Percentiles rank a stretch among this genome's conserved stretches.
These are phyloP conservation scores for Annona squamosa DNA, from an alignment of 164 flowering plant species.

Conservation along the genomic window DNA sequence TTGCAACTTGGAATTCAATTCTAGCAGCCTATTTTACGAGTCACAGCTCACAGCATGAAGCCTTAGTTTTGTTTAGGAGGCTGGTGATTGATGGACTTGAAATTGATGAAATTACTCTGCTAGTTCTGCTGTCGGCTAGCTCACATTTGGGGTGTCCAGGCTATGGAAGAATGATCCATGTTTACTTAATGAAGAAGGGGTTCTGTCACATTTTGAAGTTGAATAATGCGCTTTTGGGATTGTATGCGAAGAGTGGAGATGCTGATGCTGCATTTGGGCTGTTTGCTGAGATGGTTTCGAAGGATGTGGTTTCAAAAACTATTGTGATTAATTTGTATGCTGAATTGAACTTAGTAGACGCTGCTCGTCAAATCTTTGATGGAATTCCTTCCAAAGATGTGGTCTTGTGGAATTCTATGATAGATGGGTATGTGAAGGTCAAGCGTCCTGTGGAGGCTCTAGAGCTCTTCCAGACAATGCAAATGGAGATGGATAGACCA, in stretches of 20 bases:
- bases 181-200: constrained; percentile 14
- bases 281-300: constrained; percentile 19
- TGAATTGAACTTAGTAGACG: constrained; percentile 19
- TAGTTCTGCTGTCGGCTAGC: constrained; percentile 17
- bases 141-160: constrained; percentile 2
- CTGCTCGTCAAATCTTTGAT: constrained; percentile 24
- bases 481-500: constrained; percentile 11
- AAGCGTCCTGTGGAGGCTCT: constrained; percentile 18
- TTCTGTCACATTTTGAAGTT: constrained; percentile 8
- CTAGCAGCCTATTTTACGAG: constrained; percentile 6
- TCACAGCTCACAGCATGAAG: constrained; percentile 5
- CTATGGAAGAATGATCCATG: constrained; percentile 16
- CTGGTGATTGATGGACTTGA: constrained; percentile 15
- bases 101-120: constrained; percentile 16
- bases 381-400: constrained; percentile 18
- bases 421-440: constrained; percentile 22
- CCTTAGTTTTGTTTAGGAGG: constrained; percentile 13
- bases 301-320: constrained; percentile 41
- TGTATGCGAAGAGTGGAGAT: constrained; percentile 19
- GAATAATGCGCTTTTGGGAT: constrained; percentile 19
- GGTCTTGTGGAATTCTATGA: constrained; percentile 28
- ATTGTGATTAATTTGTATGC: constrained; percentile 33
- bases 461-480: constrained; percentile 22
- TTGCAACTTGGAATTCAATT: constrained; percentile 28
- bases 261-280: constrained; percentile 15